Conservation (phyloP, 306 rosid genomes). For the Lotus japonicus region DNA sequence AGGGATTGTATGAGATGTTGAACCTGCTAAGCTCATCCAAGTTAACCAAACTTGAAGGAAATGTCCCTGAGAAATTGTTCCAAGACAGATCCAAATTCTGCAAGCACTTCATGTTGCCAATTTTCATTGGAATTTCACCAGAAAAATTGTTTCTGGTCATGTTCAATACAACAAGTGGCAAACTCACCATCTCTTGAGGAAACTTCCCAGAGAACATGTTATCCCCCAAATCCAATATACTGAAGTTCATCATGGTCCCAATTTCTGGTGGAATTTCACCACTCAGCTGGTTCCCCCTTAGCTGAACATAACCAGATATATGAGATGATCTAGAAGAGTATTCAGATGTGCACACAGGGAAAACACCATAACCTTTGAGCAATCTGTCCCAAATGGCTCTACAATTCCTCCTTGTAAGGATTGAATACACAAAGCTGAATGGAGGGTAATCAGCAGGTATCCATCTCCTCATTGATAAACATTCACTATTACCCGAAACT, state of each 20-base stretch:
- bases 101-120: conserved; percentile 55
- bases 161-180: conserved; percentile 68
- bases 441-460: conserved; percentile 92
- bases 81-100: conserved; percentile 71
- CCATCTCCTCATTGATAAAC: conserved; percentile 80
- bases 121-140: conserved; percentile 59
- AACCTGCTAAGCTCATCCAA: conserved; percentile 65
- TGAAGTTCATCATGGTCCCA: conserved; percentile 53
- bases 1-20: conserved; percentile 76
- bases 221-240: conserved; percentile 63
- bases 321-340: conserved; percentile 31
- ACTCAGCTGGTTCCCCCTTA: conserved; percentile 57
- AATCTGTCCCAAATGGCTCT: conserved; percentile 64
- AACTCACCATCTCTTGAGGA: conserved; percentile 38
- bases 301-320: conserved; percentile 70
- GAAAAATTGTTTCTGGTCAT: conserved; percentile 52
- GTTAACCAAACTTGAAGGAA: conserved; percentile 59
- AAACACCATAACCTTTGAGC: conserved; percentile 64
- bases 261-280: conserved; percentile 69
- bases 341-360: conserved; percentile 43
- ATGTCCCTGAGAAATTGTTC: conserved; percentile 75
- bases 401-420: conserved; percentile 78
- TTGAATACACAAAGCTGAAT: conserved; percentile 59
- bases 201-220: conserved; percentile 62
- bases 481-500: conserved; percentile 65